Percentiles rank a stretch among this genome's conserved stretches.
Evolutionary conservation across 2,329 filamentous ascomycete species (phyloP).

Genomic region (Trichoderma cornu-damae): DNA sequence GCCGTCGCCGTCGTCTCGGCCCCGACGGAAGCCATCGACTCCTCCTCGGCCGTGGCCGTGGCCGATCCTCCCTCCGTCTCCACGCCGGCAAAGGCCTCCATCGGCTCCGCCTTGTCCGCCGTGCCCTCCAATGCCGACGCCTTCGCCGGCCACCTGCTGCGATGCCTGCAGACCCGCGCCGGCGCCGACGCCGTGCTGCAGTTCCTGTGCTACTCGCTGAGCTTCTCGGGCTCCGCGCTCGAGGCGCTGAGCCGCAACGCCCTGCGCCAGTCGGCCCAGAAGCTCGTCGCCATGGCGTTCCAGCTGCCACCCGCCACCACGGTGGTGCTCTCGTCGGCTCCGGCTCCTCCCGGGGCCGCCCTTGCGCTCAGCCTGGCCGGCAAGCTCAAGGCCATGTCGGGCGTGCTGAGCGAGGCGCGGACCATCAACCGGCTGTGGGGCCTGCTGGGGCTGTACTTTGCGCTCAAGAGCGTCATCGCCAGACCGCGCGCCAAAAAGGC

Average conservation of each 20-base stretch:
- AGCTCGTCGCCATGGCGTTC: constrained; percentile 49
- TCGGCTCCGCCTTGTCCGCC: constrained; percentile 19
- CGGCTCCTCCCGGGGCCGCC: constrained; percentile 37
- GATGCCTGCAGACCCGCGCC: constrained; percentile 61
- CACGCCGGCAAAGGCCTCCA: constrained; percentile 15
- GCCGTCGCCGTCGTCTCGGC: constrained; percentile 6
- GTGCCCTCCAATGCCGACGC: constrained; percentile 38
- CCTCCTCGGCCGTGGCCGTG: neutral
- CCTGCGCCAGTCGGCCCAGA: constrained; percentile 48
- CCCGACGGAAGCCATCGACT: constrained; percentile 4
- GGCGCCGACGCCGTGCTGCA: constrained; percentile 67
- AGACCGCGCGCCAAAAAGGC: constrained; percentile 26
- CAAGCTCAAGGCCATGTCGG: constrained; percentile 56
- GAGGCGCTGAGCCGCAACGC: constrained; percentile 51
- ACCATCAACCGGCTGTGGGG: constrained; percentile 74
- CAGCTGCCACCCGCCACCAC: constrained; percentile 48
- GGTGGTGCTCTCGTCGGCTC: constrained; percentile 39
- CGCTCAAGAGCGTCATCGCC: constrained; percentile 53
- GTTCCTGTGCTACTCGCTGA: constrained; percentile 62
- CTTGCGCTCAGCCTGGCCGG: constrained; percentile 45
- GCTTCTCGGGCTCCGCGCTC: constrained; percentile 49
- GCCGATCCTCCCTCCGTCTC: constrained; percentile 16
- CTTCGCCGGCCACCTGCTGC: constrained; percentile 53
- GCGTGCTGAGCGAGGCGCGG: constrained; percentile 63
- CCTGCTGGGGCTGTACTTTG: constrained; percentile 66